Evolutionary conservation across 371 early-diverging fungal genomes (phyloP).

Genomic region (Blastocladiella emersonii): DNA sequence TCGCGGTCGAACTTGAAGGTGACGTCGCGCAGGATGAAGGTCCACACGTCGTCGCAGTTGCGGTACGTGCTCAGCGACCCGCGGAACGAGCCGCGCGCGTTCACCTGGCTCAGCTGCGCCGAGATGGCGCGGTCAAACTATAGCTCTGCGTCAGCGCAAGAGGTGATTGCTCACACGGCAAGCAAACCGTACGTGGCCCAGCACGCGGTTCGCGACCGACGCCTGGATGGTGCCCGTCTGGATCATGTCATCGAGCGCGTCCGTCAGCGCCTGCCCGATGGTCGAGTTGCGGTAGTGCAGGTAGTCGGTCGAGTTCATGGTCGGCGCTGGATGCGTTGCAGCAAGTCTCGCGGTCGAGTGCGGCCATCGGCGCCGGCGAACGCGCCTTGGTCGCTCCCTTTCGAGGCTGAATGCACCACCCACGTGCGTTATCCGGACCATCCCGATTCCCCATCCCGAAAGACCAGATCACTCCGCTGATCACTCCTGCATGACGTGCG

Average conservation of each 20-base stretch:
- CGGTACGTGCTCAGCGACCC: constrained; percentile 79
- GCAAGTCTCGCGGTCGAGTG: no score
- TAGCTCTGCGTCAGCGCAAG: no score
- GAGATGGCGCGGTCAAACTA: not conserved
- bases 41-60: constrained; percentile 94
- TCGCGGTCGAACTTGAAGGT: constrained; percentile 78
- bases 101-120: not conserved
- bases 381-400: no score
- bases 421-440: no score
- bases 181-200: constrained; percentile 67
- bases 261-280: constrained; percentile 82
- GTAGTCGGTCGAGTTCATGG: no score
- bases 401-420: no score
- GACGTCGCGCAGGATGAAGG: constrained; percentile 78
- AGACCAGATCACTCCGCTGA: no score
- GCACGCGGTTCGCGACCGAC: constrained; percentile 83
- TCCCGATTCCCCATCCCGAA: no score
- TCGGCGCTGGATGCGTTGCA: no score
- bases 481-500: no score
- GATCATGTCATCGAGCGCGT: constrained; percentile 89
- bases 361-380: no score
- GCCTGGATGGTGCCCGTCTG: constrained; percentile 82
- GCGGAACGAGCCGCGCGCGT: not conserved
- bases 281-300: constrained; percentile 21
- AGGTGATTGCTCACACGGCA: no score